Conservation (phyloP, 2,329 filamentous ascomycete genomes). For the Alternaria gaisen region DNA sequence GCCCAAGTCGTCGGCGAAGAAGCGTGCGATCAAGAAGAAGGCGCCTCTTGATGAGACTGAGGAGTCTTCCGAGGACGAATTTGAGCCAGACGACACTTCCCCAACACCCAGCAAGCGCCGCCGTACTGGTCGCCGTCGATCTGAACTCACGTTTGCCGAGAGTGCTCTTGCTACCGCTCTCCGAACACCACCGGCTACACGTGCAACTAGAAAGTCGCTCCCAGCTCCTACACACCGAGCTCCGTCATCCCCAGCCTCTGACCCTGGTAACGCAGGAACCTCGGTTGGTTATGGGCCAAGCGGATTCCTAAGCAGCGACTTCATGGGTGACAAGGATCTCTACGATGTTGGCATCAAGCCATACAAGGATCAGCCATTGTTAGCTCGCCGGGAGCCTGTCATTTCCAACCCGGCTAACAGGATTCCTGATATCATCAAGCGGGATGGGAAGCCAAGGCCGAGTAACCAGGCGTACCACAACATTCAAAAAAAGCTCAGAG, state of each 20-base stretch:
- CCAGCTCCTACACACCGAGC: not conserved
- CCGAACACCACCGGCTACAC: conserved; percentile 4
- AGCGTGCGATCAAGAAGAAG: conserved; percentile 13
- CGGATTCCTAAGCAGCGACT: not conserved
- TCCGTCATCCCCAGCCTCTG: not conserved
- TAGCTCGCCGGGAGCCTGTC: conserved; percentile 20
- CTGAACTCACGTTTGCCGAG: conserved; percentile 16
- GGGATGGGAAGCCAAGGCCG: conserved; percentile 11
- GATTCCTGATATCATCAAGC: conserved; percentile 19
- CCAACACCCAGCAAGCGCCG: conserved; percentile 20
- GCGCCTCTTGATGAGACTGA: conserved; percentile 1
- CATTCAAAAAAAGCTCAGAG: conserved; percentile 3
- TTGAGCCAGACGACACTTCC: conserved; percentile 11
- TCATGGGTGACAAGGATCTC: not conserved
- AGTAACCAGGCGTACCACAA: conserved; percentile 6
- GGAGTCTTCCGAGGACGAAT: conserved; percentile 21
- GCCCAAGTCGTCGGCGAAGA: conserved; percentile 7
- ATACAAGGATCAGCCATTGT: conserved; percentile 25
- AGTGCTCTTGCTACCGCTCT: conserved; percentile 12
- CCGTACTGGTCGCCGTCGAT: conserved; percentile 15
- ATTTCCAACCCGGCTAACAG: conserved; percentile 15
- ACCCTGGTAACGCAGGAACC: not conserved
- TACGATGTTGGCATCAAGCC: not conserved
- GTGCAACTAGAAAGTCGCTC: conserved; percentile 2
- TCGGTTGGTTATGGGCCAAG: not conserved